These are phyloP conservation scores for Xylariales sp. DNA, from an alignment of 2,329 filamentous ascomycete species.

Conservation along the genomic window DNA sequence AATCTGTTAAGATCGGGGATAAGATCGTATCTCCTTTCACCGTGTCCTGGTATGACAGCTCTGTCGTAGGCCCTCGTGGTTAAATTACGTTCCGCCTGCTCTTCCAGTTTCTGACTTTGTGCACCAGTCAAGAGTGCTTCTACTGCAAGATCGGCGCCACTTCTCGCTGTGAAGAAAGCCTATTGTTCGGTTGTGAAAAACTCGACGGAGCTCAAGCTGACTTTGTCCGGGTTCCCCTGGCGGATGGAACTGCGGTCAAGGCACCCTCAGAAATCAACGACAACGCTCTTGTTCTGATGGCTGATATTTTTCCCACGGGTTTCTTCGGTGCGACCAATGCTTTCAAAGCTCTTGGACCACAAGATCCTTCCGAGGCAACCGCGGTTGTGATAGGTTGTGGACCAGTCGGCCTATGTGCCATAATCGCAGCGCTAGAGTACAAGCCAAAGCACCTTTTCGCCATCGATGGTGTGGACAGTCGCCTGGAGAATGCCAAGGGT, in stretches of 20 bases:
- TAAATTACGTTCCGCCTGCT: neutral
- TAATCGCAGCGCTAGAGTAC: constrained; percentile 71
- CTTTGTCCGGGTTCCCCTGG: constrained; percentile 74
- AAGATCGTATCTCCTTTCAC: constrained; percentile 82
- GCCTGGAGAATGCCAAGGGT: constrained; percentile 66
- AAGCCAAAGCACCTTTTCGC: constrained; percentile 73
- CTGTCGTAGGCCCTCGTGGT: neutral
- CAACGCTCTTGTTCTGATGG: constrained; percentile 77
- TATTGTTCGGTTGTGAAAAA: constrained; percentile 63
- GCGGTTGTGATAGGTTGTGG: constrained; percentile 83
- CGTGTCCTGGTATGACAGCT: constrained; percentile 60
- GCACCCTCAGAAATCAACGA: constrained; percentile 68
- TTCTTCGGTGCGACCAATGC: constrained; percentile 80
- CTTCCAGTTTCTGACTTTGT: constrained; percentile 7
- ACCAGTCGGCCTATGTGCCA: constrained; percentile 77
- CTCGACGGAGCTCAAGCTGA: constrained; percentile 80
- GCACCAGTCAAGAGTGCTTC: constrained; percentile 65
- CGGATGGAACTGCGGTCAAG: constrained; percentile 75
- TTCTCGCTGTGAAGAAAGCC: constrained; percentile 66
- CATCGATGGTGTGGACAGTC: constrained; percentile 70
- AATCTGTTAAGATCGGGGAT: constrained; percentile 67
- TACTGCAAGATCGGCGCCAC: constrained; percentile 76
- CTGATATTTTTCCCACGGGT: constrained; percentile 85
- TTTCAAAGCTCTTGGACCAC: constrained; percentile 56
- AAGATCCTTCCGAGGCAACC: constrained; percentile 60